Evolutionary conservation across 169 alveolate species (phyloP).

Genomic region (Theileria annulata): DNA sequence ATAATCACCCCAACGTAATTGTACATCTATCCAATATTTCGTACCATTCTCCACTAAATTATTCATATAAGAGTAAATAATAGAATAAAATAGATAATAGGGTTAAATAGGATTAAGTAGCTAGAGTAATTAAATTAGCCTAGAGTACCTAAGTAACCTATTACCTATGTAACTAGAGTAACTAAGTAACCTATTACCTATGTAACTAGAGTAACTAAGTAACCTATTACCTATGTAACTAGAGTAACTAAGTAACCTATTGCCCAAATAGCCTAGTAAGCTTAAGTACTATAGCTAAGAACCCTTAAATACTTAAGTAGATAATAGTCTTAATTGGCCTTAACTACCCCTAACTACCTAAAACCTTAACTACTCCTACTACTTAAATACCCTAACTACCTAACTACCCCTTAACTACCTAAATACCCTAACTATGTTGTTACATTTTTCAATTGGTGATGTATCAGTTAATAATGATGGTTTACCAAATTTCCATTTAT

Average conservation of each 20-base stretch:
- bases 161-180: too few relatives aligned
- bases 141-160: not conserved
- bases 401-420: too few relatives aligned
- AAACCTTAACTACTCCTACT: too few relatives aligned
- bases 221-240: slow-evolving; percentile 51
- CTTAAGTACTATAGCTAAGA: too few relatives aligned
- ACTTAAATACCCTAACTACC: too few relatives aligned
- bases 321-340: too few relatives aligned
- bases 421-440: slow-evolving; percentile 52
- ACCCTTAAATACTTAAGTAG: too few relatives aligned
- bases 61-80: not conserved
- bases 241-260: too few relatives aligned
- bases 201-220: not conserved
- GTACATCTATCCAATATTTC: slow-evolving; percentile 98
- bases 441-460: slow-evolving; percentile 88
- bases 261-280: too few relatives aligned
- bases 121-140: too few relatives aligned
- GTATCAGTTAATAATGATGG: slow-evolving; percentile 95
- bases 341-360: too few relatives aligned
- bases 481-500: slow-evolving; percentile 96
- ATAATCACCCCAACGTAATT: slow-evolving; percentile 99
- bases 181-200: too few relatives aligned
- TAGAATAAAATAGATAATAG: not conserved
- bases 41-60: slow-evolving; percentile 52
- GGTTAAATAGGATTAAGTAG: slow-evolving; percentile 37